Evolutionary conservation across 257 asterid species (phyloP).

Genomic region (Plectranthus barbatus): DNA sequence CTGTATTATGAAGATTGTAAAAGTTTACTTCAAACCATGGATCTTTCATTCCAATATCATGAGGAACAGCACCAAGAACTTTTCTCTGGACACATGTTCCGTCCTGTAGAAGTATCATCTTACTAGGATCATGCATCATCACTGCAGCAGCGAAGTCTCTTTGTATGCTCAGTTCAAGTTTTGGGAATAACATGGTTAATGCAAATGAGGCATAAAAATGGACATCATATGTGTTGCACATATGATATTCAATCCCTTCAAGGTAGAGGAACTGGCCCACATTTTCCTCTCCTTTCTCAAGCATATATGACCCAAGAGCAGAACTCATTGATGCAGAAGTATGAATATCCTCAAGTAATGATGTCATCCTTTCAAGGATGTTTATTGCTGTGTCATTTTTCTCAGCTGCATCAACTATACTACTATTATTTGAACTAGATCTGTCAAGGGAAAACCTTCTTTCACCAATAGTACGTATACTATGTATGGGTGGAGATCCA

Average conservation of each 20-base stretch:
- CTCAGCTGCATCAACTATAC: conserved; percentile 17
- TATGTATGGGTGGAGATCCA: conserved; percentile 75
- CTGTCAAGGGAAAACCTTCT: conserved; percentile 55
- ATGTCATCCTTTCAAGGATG: conserved; percentile 79
- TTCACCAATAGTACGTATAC: conserved; percentile 43
- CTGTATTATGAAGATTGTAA: conserved; percentile 73
- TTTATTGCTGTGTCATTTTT: conserved; percentile 52
- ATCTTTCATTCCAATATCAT: conserved; percentile 89
- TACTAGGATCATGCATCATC: conserved; percentile 93
- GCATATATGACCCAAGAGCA: conserved; percentile 68
- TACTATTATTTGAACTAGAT: conserved; percentile 23
- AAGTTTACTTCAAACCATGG: conserved; percentile 93
- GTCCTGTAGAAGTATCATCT: conserved; percentile 45
- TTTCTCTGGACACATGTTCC: conserved; percentile 63
- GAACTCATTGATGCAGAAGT: conserved; percentile 52
- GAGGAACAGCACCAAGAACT: conserved; percentile 95
- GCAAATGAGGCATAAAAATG: conserved; percentile 92
- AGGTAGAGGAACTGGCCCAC: conserved; percentile 90
- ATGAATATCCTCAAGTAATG: conserved; percentile 52
- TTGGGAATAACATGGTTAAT: conserved; percentile 64
- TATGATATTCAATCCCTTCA: conserved; percentile 91
- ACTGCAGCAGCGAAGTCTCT: conserved; percentile 96
- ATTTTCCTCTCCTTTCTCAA: conserved; percentile 72
- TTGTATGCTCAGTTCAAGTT: conserved; percentile 85
- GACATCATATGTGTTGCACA: conserved; percentile 94